Evolutionary conservation across 768 basidiomycete species (phyloP).

Genomic region (Phanerodontia chrysosporium): DNA sequence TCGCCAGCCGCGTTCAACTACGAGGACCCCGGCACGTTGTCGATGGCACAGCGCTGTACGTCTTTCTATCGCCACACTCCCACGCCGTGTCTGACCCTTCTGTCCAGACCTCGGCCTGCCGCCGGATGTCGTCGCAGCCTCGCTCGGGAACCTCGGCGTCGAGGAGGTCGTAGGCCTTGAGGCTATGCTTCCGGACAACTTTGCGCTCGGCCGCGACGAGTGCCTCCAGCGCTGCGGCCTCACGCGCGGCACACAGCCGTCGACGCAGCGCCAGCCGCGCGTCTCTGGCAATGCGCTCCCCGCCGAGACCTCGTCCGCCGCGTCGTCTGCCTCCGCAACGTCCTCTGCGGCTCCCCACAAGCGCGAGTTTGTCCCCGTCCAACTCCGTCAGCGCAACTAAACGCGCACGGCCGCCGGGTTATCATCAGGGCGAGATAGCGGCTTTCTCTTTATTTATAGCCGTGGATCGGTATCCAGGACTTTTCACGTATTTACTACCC

Average conservation of each 20-base stretch:
- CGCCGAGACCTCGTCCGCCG: not conserved
- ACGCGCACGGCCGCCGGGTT: not conserved
- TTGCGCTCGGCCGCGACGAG: constrained; percentile 25
- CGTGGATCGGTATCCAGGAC: not conserved
- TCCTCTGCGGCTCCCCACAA: not conserved
- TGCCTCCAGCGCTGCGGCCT: constrained; percentile 26
- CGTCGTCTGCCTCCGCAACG: not conserved
- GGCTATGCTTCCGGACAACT: constrained; percentile 27
- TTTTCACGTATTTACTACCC: not conserved
- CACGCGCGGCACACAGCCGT: constrained; percentile 21
- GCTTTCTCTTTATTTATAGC: not conserved
- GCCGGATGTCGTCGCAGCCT: constrained; percentile 24
- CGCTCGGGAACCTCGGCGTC: constrained; percentile 26
- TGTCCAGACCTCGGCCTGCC: constrained; percentile 25
- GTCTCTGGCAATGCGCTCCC: constrained; percentile 23
- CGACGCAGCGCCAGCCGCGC: constrained; percentile 26
- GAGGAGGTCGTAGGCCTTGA: constrained; percentile 24
- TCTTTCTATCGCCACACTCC: not conserved
- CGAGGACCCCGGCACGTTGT: constrained; percentile 24
- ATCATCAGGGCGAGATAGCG: not conserved
- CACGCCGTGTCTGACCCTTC: not conserved
- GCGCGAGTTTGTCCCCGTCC: constrained; percentile 2
- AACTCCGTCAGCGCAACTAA: constrained; percentile 3
- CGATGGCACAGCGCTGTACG: constrained; percentile 26
- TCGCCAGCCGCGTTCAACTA: constrained; percentile 22